phyloP scores from a whole-genome alignment of 345 rosid genomes.

The Sonneratia caseolaris region DNA sequence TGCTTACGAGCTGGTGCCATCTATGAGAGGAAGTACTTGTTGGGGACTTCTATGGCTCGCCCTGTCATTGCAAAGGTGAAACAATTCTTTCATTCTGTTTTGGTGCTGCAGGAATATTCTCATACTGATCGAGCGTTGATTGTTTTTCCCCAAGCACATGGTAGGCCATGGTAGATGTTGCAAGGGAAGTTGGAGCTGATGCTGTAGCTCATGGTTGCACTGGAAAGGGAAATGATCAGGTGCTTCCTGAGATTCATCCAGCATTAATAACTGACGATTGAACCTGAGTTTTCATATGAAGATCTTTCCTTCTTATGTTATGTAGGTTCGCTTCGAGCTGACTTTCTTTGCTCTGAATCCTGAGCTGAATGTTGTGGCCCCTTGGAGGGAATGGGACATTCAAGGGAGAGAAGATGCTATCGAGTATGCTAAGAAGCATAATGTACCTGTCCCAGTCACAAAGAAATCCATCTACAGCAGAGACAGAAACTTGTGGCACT shows the following conservation, averaged over 20 bases:
- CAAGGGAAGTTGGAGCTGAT: slow-evolving; percentile 95
- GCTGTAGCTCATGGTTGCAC: slow-evolving; percentile 98
- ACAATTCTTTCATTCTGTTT: not conserved
- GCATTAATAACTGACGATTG: not conserved
- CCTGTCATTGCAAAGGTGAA: slow-evolving; percentile 95
- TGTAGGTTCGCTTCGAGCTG: slow-evolving; percentile 91
- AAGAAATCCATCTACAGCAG: slow-evolving; percentile 95
- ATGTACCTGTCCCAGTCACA: slow-evolving; percentile 87
- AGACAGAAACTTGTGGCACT: slow-evolving; percentile 92
- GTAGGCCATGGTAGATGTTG: slow-evolving; percentile 99
- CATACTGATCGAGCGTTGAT: not conserved
- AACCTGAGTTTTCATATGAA: not conserved
- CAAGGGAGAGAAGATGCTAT: slow-evolving; percentile 91
- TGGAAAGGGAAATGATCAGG: slow-evolving; percentile 99
- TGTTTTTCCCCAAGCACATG: not conserved
- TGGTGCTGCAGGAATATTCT: not conserved
- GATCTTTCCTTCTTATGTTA: slow-evolving; percentile 2
- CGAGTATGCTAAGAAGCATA: slow-evolving; percentile 89
- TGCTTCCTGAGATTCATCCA: slow-evolving; percentile 16
- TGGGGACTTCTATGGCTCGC: slow-evolving; percentile 98
- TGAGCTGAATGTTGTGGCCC: slow-evolving; percentile 83
- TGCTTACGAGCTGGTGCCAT: slow-evolving; percentile 94
- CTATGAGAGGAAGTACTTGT: slow-evolving; percentile 80
- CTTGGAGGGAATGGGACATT: slow-evolving; percentile 99
- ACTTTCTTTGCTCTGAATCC: slow-evolving; percentile 92